Evolutionary conservation across 2,329 filamentous ascomycete species (phyloP), one percentile per base, ranked within the genome.

Genomic region (Pyrenochaeta sp.): DNA sequence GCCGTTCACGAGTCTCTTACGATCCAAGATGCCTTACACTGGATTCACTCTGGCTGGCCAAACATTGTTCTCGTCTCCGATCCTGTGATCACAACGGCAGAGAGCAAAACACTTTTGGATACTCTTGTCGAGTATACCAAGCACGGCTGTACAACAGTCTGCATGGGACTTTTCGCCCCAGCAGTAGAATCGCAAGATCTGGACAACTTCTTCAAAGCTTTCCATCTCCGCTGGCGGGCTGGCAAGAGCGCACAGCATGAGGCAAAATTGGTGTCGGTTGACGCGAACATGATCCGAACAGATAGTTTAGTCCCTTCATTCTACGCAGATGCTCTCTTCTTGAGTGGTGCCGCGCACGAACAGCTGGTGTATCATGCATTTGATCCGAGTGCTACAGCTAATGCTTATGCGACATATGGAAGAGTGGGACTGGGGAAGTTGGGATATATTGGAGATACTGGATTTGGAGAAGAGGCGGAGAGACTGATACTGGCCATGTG

Each of bases 401-500:
- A 20, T 20, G 53, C 55, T 7, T 69, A 64, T 44, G 63, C 64
- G 12, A 62, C 68, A 3, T 66, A 58, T 35, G 56, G 44, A 32
- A 56, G 60, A 32, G 57, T 69, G 17, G 67, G 61, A 12, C 44
- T 63, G 7, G 67, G 67, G 4, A 67, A 61, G 45, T 33, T 69
- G 12, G 67, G 68, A 1, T 69, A 63, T 46, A 56, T 71, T 56
- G 67, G 67, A n/a, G 66, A 70, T 30, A 45, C 59, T 11, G 63
- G 64, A 21, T 63, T 58, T 32, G 58, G 54, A 9, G 66, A 68
- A 31, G 64, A 64, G 43, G 49, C 60, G 1, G 64, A 69, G 43
- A 41, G 56, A 15, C 23, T 68, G 20, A 63, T 69, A 10, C 32
- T 72, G 21, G 61, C 65, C 7, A 72, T 72, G 68, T 68, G 65